Evolutionary conservation across 495 filamentous ascomycete genomes (phyloP), one percentile per base, ranked within the genome.

Genomic region (Xylaria curta): DNA sequence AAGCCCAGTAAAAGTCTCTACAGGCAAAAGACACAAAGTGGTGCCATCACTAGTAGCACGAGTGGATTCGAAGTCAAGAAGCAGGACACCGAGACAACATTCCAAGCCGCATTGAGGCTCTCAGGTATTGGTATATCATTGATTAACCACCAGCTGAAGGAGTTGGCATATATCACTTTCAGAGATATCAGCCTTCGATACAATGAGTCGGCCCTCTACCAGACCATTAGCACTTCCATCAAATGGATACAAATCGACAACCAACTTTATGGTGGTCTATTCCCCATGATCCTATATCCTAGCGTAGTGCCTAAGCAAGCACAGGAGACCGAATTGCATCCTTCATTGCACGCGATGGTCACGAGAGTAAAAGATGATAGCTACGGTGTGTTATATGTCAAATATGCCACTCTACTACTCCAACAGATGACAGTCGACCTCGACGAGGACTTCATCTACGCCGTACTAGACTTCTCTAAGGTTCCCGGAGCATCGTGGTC

Each of bases 181-280:
- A 89, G 95, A 54, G 97, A 97, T 70, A 92, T 99, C 64, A 91
- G 96, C 76, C 84, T 98, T 74, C 95, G 95, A 73, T 97, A 93
- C 78, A 92, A 89, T 68, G 96, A 98, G 78, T 98, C 97, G n/a
- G 85, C 87, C 36, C 83, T 98, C 15, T 97, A 96, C 78, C 96
- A 98, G 82, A 98, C 93, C 6, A 81, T 98, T 69, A 93, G 92
- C 60, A 86, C 94, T 12, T 92, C 92, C 0, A 92, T 97, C 80
- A 98, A 98, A 80, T 99, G 96, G 96, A 94, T 99, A 61, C 96
- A 99, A 80, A 95, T 99, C 77, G 96, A 99, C 83, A 99, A 99
- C 77, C 96, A 99, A 78, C 90, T 99, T 31, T 99, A 98, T 78
- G 96, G 96, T 53, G 96, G 96, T 17, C 94, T 99, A 73, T 99